phyloP scores from a whole-genome alignment of 306 rosid species.

The Castanea crenata region DNA sequence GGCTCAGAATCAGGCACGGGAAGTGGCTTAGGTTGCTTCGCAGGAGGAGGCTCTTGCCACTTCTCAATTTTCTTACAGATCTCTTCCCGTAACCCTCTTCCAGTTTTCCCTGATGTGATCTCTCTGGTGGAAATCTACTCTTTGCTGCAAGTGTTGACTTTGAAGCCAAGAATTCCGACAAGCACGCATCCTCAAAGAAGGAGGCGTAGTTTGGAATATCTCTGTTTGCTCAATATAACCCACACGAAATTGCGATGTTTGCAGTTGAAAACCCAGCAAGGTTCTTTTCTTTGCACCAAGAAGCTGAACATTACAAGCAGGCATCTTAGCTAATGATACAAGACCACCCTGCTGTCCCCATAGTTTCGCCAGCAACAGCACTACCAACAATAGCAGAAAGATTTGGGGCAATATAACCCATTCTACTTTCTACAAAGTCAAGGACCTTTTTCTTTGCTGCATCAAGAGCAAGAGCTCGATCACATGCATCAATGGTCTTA shows the following conservation, averaged over 20 bases:
- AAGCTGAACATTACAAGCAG: slow-evolving; percentile 99
- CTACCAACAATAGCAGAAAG: slow-evolving; percentile 91
- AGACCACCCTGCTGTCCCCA: slow-evolving; percentile 98
- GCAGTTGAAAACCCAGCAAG: slow-evolving; percentile 97
- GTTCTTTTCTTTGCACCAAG: slow-evolving; percentile 93
- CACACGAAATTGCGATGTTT: slow-evolving; percentile 85
- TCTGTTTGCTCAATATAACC: slow-evolving; percentile 94
- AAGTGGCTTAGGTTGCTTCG: slow-evolving; percentile 92
- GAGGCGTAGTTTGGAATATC: slow-evolving; percentile 86
- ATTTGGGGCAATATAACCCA: slow-evolving; percentile 97
- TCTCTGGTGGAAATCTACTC: slow-evolving; percentile 85
- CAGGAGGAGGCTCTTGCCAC: slow-evolving; percentile 99
- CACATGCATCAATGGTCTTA: slow-evolving; percentile 85
- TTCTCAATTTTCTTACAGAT: slow-evolving; percentile 88
- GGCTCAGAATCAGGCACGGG: slow-evolving; percentile 99
- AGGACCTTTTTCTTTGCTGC: slow-evolving; percentile 86
- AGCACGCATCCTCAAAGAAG: slow-evolving; percentile 84
- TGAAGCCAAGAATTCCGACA: slow-evolving; percentile 76
- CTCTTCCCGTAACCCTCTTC: slow-evolving; percentile 66
- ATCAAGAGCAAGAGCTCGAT: slow-evolving; percentile 91
- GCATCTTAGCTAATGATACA: slow-evolving; percentile 81
- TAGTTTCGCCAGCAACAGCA: slow-evolving; percentile 96
- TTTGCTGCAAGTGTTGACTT: slow-evolving; percentile 91
- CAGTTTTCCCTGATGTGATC: slow-evolving; percentile 85
- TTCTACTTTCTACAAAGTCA: slow-evolving; percentile 93